Evolutionary conservation across 345 rosid species (phyloP).

Genomic region (Erodium maritimum): DNA sequence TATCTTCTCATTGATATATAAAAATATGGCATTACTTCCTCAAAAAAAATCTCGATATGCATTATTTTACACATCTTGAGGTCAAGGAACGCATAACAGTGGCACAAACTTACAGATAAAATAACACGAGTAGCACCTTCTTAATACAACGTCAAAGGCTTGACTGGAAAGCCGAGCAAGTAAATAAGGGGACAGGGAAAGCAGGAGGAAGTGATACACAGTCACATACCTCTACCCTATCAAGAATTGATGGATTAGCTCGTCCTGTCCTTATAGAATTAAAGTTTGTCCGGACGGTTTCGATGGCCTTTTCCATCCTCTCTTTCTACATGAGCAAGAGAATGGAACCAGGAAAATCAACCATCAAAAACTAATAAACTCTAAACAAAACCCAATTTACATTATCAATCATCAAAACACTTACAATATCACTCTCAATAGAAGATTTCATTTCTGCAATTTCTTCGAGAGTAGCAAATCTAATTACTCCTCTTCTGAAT

Average conservation of each 20-base stretch:
- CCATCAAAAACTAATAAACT: not conserved
- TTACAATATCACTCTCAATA: conserved; percentile 70
- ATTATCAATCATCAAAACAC: conserved; percentile 11
- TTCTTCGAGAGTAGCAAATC: conserved; percentile 81
- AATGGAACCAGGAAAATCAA: not conserved
- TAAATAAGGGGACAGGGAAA: not conserved
- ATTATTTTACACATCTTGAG: not conserved
- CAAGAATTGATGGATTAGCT: conserved; percentile 72
- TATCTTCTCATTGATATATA: no score
- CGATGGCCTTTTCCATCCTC: conserved; percentile 92
- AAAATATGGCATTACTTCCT: no score
- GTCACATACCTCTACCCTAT: conserved; percentile 68
- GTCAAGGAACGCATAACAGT: not conserved
- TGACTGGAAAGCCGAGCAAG: not conserved
- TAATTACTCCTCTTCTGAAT: conserved; percentile 43
- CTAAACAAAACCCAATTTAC: not conserved
- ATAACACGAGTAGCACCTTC: not conserved
- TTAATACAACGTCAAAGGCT: not conserved
- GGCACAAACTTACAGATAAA: not conserved
- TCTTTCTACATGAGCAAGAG: conserved; percentile 34
- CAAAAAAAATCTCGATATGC: no score
- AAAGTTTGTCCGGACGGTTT: conserved; percentile 56
- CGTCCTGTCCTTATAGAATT: conserved; percentile 84
- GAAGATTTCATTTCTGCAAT: conserved; percentile 72
- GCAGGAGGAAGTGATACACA: not conserved